These are phyloP conservation scores for Lithospermum erythrorhizon DNA, from an alignment of 257 asterid genomes.

Conservation along the genomic window DNA sequence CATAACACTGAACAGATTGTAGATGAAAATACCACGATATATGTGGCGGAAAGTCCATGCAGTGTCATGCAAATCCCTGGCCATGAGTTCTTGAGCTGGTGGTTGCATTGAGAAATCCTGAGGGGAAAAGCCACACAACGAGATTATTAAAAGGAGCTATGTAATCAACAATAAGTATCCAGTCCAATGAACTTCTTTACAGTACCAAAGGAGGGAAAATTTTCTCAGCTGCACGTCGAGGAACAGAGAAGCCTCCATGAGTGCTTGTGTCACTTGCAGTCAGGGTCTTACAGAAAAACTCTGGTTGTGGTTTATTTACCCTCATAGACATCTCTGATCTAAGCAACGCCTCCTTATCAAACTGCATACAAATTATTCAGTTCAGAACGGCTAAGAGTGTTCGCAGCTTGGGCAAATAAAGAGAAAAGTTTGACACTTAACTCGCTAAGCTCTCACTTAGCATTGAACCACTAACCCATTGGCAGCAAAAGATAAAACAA, in stretches of 20 bases:
- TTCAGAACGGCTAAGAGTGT: not conserved
- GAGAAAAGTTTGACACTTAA: too few relatives aligned
- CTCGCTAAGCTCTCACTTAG: not conserved
- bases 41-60: conserved; percentile 91
- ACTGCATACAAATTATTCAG: conserved; percentile 34
- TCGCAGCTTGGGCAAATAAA: not conserved
- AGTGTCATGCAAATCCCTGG: conserved; percentile 76
- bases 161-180: not conserved
- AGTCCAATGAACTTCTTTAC: not conserved
- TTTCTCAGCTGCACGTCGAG: conserved; percentile 97
- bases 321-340: conserved; percentile 70
- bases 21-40: conserved; percentile 53
- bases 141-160: not conserved
- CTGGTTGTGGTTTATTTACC: conserved; percentile 65
- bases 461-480: not conserved
- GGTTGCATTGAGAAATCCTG: conserved; percentile 91
- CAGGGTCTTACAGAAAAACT: conserved; percentile 87
- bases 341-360: conserved; percentile 80
- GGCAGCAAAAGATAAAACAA: not conserved
- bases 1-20: not conserved
- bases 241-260: conserved; percentile 96
- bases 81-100: conserved; percentile 86
- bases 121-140: conserved; percentile 1
- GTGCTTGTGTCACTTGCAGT: conserved; percentile 98
- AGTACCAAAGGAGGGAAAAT: conserved; percentile 72